These are phyloP conservation scores for Atalantia buxifolia DNA, from an alignment of 345 rosid genomes.

Conservation along the genomic window DNA sequence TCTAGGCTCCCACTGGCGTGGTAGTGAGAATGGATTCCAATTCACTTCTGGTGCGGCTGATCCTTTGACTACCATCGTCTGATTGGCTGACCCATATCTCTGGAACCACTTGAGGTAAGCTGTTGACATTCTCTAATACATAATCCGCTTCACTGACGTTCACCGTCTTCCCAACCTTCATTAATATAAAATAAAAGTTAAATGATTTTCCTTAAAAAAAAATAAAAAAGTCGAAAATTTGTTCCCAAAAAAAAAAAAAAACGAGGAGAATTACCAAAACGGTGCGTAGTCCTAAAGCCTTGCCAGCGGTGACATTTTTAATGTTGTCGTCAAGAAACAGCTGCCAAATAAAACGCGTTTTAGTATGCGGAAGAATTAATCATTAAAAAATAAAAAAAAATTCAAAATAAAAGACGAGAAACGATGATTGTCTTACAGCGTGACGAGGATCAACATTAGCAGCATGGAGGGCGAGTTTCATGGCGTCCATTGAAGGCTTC, in stretches of 20 bases:
- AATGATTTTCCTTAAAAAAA: neutral
- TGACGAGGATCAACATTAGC: constrained; percentile 65
- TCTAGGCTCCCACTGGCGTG: constrained; percentile 56
- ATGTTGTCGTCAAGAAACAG: constrained; percentile 76
- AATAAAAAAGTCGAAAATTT: too few species aligned
- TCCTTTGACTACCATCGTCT: constrained; percentile 33
- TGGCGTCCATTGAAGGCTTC: constrained; percentile 78
- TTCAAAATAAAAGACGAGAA: neutral
- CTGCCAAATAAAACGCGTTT: constrained; percentile 27
- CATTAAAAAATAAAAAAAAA: neutral
- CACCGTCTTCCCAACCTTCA: constrained; percentile 65
- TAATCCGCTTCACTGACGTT: constrained; percentile 70
- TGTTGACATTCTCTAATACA: constrained; percentile 40
- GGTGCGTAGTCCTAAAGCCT: constrained; percentile 65
- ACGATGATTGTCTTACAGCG: constrained; percentile 33
- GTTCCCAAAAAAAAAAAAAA: neutral
- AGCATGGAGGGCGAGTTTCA: constrained; percentile 59
- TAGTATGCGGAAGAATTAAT: neutral
- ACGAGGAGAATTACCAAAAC: constrained; percentile 45
- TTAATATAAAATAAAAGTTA: neutral
- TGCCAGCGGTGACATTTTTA: constrained; percentile 68
- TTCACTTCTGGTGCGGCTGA: constrained; percentile 42
- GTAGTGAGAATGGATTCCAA: constrained; percentile 42
- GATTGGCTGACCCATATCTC: constrained; percentile 51
- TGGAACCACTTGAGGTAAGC: constrained; percentile 55